Evolutionary conservation across 805 yeast genomes (phyloP), one percentile per base, ranked within the genome.

Genomic region (Starmerella kuoi): DNA sequence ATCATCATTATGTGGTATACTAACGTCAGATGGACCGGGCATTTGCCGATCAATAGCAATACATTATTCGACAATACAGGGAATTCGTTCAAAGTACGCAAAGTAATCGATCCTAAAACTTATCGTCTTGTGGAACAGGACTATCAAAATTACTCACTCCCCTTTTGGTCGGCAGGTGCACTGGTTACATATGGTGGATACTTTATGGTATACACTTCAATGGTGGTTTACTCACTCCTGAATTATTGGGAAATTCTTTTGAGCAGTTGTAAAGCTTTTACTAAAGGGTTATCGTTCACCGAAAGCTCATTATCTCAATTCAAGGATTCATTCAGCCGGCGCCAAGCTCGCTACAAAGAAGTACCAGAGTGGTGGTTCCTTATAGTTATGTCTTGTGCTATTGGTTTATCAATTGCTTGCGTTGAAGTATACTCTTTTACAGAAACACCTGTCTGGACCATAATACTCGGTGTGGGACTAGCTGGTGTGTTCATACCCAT

Each of bases 331-430:
- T 50, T 48, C 31, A 36, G 68, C 59, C 74, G 73, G 55, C 75
- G 59, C 48, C 63, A 49, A 74, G 53, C 56, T 31, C 61, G 62
- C 35, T 78, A 79, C 57, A 69, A 68, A 31, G 84, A 78, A 49
- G 83, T 76, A 23, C 88, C 91, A 2, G 79, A 75, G 46, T 76
- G 78, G 78, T 76, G 84, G 81, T 72, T 67, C 46, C 38, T 66
- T 20, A 27, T 55, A 12, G 63, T 77, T 22, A 62, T 75, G 7
- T 48, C 64, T 2, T 59, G 70, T 33, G 58, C 68, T 59, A 67
- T 56, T 21, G 61, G 62, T 1, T 61, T 74, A 42, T 65, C 69
- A 55, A 72, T 58, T 38, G 65, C 63, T 4, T 54, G 63, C 22
- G 60, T 70, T 31, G 60, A 62, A 42, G 60, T 57, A 11, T 69